Base-by-base conservation (phyloP, 2,329 filamentous ascomycete genomes). In the Albophoma yamanashiensis region DNA sequence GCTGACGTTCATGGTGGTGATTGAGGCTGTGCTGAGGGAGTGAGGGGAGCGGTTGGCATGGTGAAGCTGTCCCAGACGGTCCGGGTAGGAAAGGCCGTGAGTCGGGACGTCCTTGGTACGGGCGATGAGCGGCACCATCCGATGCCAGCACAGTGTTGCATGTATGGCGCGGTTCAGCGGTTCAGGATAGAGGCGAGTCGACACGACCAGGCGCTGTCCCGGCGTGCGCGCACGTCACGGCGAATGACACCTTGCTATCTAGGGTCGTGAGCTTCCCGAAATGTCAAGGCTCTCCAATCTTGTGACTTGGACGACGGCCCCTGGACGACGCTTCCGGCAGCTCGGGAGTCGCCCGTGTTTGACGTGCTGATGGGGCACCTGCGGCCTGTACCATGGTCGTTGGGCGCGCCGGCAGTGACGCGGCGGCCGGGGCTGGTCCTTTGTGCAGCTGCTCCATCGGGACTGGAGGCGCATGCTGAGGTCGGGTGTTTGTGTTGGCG, bases 11-110 rank as follows among this genome's bases (percentile, higher is more conserved):
- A 72, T 74, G 42, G 71, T 72, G 1, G 67, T 73, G 4, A 70
- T 75, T 14, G 72, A 75, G 61, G 72, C 69, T n/a, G 69, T 74
- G 8, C 75, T 72, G 73, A 67, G 69, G 9, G 72, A 63, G 31
- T 68, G 17, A 34, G 14, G 14, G 14, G 25, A 3, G 45, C 2
- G 45, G 22, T 12, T 11, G 42, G 20, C n/a, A 22, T 22, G 2
- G 11, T 15, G 22, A 47, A 27, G 43, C 22, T 27, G 15, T 50
- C 25, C 22, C 43, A 14, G 14, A 14, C 11, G 6, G 8, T 14
- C 12, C 45, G 45, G 22, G 43, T 22, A 7, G 43, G n/a, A n/a
- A 31, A 27, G 6, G 45, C 45, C 14, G 22, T 27, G 45, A 50
- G 14, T 4, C 11, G 45, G 45, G 15, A 27, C 22, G 7, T 9